Percentiles rank a stretch among this genome's conserved stretches.
phyloP scores from a whole-genome alignment of 2,329 filamentous ascomycete species.

The Cladosporium sp. region DNA sequence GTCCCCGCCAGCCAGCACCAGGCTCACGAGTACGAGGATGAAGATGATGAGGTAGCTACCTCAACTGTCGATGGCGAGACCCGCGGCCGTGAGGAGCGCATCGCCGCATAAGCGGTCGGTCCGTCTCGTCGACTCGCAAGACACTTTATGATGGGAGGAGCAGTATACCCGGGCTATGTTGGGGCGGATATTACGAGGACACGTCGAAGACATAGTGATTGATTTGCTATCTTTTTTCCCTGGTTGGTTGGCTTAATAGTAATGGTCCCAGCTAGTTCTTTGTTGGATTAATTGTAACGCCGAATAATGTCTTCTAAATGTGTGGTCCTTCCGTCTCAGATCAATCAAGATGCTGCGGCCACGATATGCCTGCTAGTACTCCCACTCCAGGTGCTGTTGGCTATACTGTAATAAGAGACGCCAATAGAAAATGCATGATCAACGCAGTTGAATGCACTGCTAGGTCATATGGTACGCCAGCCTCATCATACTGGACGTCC shows the following conservation, averaged over 20 bases:
- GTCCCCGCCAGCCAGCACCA: constrained; percentile 70
- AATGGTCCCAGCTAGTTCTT: constrained; percentile 7
- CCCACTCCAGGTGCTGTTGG: fast-evolving
- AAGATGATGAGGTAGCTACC: constrained; percentile 64
- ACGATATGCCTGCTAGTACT: background rate
- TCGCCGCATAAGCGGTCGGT: constrained; percentile 12
- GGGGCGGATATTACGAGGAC: constrained; percentile 2
- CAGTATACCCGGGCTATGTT: constrained; percentile 11
- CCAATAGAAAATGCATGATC: background rate
- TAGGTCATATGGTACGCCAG: background rate
- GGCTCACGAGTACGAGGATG: constrained; percentile 60
- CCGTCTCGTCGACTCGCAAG: background rate
- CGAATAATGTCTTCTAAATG: constrained; percentile 7
- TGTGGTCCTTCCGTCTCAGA: background rate
- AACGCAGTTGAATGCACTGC: background rate
- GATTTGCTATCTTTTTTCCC: constrained; percentile 8
- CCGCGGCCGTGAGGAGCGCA: constrained; percentile 51
- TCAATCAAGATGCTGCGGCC: background rate
- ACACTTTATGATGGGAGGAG: constrained; percentile 14
- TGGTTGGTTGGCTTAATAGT: constrained; percentile 15
- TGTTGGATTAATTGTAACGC: constrained; percentile 5
- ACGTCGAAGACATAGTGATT: constrained; percentile 6
- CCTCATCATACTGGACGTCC: background rate
- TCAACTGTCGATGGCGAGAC: constrained; percentile 43
- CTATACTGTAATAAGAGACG: background rate